These are phyloP conservation scores for Epipyxis sp. DNA, from an alignment of 108 stramenopile species.

Conservation along the genomic window DNA sequence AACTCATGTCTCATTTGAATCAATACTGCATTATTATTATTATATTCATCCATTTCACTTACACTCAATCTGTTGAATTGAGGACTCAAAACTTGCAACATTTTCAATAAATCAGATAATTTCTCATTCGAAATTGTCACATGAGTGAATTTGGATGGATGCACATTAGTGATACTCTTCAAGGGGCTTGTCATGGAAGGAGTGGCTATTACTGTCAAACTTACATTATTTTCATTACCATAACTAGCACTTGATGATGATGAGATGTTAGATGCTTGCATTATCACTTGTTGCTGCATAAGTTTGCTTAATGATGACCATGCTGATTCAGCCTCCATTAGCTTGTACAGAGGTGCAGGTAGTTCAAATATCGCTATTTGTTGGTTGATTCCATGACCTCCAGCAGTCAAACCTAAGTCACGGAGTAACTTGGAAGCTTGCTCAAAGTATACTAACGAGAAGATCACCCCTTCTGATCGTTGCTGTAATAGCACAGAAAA, in stretches of 20 bases:
- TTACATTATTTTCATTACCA: too few relatives aligned
- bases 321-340: not conserved
- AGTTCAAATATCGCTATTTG: not conserved
- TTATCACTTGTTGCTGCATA: conserved; percentile 15
- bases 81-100: too few relatives aligned
- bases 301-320: conserved; percentile 12
- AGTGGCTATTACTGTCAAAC: not conserved
- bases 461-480: conserved; percentile 5
- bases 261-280: too few relatives aligned
- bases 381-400: conserved; percentile 20
- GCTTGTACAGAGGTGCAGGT: not conserved
- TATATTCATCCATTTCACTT: too few relatives aligned
- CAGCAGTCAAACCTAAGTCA: conserved; percentile 19
- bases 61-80: too few relatives aligned
- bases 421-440: not conserved
- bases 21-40: too few relatives aligned
- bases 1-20: conserved; percentile 14
- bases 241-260: too few relatives aligned
- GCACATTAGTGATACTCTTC: not conserved
- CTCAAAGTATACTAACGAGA: conserved; percentile 16
- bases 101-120: not conserved
- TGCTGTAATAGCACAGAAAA: conserved; percentile 24
- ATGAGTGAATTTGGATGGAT: not conserved
- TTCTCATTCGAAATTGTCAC: not conserved
- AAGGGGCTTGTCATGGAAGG: not conserved